Conservation (phyloP, 345 rosid species). For the Abelmoschus esculentus region DNA sequence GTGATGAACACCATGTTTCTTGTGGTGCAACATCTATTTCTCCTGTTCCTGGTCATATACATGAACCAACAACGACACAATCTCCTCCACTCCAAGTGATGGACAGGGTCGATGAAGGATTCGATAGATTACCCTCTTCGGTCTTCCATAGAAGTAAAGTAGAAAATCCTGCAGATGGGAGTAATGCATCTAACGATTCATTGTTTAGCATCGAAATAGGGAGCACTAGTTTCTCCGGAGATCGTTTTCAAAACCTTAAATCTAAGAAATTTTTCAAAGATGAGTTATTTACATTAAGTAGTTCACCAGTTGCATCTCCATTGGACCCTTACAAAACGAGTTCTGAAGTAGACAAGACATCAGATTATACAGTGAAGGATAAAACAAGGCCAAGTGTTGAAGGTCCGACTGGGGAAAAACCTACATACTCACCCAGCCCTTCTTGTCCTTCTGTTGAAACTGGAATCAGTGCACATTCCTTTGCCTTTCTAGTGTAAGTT, state of each 20-base stretch:
- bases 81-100: conserved; percentile 69
- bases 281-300: conserved; percentile 22
- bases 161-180: conserved; percentile 46
- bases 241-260: conserved; percentile 35
- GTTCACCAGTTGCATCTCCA: conserved; percentile 2
- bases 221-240: conserved; percentile 47
- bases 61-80: conserved; percentile 37
- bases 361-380: conserved; percentile 15
- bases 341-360: conserved; percentile 47
- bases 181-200: conserved; percentile 78
- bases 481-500: conserved; percentile 70
- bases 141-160: conserved; percentile 42
- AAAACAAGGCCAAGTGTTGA: not conserved
- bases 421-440: conserved; percentile 23
- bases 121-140: conserved; percentile 62
- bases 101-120: conserved; percentile 40
- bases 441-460: conserved; percentile 20
- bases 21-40: conserved; percentile 14
- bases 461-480: conserved; percentile 41
- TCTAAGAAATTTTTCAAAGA: conserved; percentile 53
- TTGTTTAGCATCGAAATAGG: conserved; percentile 76
- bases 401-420: conserved; percentile 5
- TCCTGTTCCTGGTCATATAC: conserved; percentile 34
- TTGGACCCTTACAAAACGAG: not conserved
- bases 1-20: not conserved